A percentile compares a stretch with the other conserved stretches of the same genome.
phyloP scores from a whole-genome alignment of 305 asterid genomes.

The Fraxinus xanthoxyloides region DNA sequence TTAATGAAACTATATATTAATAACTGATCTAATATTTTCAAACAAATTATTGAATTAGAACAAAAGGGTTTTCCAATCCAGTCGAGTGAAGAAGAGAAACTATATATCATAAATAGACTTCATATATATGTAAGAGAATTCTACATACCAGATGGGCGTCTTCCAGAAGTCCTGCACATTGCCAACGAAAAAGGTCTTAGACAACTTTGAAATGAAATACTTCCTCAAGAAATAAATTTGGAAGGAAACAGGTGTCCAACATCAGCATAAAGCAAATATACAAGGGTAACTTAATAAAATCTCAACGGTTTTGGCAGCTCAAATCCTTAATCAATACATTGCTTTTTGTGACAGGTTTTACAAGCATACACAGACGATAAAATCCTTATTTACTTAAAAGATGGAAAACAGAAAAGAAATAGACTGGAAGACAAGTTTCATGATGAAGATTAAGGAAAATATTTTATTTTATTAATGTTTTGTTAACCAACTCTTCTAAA shows the following conservation, averaged over 20 bases:
- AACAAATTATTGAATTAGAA: neutral
- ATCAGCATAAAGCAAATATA: neutral
- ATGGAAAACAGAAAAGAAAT: neutral
- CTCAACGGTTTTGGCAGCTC: neutral
- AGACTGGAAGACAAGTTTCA: neutral
- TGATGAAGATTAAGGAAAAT: neutral
- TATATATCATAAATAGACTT: neutral
- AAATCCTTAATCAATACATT: neutral
- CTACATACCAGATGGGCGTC: constrained; percentile 45
- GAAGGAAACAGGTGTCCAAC: neutral
- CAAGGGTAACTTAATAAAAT: neutral
- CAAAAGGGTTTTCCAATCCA: neutral
- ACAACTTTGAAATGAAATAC: neutral
- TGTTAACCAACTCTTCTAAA: neutral
- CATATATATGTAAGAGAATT: constrained; percentile 1
- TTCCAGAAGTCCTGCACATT: constrained; percentile 56
- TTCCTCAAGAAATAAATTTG: neutral
- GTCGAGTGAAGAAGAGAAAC: neutral
- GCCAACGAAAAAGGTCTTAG: constrained; percentile 6
- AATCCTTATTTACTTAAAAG: neutral
- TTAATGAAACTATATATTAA: neutral
- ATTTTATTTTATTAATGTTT: neutral
- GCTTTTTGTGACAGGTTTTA: neutral
- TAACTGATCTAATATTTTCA: neutral
- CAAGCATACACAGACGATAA: neutral